Conservation (phyloP, 306 rosid genomes). For the Cyamopsis tetragonoloba region DNA sequence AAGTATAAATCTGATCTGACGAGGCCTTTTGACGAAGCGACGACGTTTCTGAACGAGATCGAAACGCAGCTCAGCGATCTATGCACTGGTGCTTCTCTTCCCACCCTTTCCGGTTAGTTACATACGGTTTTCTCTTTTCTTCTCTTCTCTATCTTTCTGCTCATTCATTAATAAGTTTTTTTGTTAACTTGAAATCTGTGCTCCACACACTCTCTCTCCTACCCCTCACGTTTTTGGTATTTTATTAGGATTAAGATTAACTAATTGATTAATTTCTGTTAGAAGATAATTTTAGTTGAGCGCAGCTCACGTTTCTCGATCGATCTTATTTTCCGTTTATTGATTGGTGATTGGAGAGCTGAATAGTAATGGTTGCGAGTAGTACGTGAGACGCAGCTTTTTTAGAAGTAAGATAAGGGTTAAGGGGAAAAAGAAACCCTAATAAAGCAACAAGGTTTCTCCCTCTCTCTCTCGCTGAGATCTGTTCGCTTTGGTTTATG, state of each 20-base stretch:
- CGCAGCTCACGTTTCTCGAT: not conserved
- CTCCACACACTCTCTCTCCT: no score
- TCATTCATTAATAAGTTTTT: not conserved
- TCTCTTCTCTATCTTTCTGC: not conserved
- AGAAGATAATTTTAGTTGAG: no score
- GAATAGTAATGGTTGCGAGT: conserved; percentile 2
- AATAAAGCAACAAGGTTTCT: not conserved
- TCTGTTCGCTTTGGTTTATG: conserved; percentile 16
- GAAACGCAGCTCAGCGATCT: conserved; percentile 68
- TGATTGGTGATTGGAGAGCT: not conserved
- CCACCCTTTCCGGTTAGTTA: conserved; percentile 53
- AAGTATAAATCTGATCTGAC: conserved; percentile 73
- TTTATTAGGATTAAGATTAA: no score
- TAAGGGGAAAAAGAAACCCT: conserved; percentile 19
- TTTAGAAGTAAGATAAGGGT: not conserved
- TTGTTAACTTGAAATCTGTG: not conserved
- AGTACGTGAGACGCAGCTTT: conserved; percentile 7
- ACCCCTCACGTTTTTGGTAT: no score
- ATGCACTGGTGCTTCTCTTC: conserved; percentile 46
- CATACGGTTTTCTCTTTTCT: conserved; percentile 21
- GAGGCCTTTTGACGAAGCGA: conserved; percentile 84
- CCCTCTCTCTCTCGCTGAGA: not conserved
- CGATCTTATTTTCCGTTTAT: no score
- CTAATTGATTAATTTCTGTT: no score
- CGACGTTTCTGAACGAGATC: conserved; percentile 73